Base-by-base conservation (phyloP, 352 stramenopile genomes). In the Pythium phragmitis region DNA sequence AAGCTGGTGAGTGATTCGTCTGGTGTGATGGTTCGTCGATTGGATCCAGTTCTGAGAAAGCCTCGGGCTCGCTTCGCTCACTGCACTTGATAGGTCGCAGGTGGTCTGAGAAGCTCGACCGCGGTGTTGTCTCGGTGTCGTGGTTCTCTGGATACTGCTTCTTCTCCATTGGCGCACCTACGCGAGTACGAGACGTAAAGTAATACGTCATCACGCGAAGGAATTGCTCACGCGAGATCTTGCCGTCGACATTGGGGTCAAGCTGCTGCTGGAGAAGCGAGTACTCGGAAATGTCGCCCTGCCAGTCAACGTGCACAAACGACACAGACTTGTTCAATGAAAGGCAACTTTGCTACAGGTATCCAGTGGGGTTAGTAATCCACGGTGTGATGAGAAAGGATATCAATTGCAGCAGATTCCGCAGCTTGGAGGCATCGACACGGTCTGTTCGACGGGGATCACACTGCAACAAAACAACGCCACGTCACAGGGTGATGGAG, bases 331-430 rank as follows among this genome's bases (percentile, higher is more conserved):
- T 16, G 9, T 17, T 23, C 6, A 60, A 77, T 76, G 61, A 68
- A 73, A 69, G 51, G 21, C 12, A 37, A 28, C 42, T 13, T 9
- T 43, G 23, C 11, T 8, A 36, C 21, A 8, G 8, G 8, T 26
- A 19, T 21, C 47, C 19, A 37, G 1, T 17, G 47, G 6, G n/a
- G 5, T 2, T 30, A 30, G 2, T 30, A 5, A 30, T 30, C 26
- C 26, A 30, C 26, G 26, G 47, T 7, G n/a, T 34, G 6, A 6
- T 14, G 13, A 30, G 42, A 42, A 34, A 75, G 83, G 80, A 89
- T 88, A 89, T 88, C 48, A 64, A 70, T 69, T 72, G 73, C n/a
- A 91, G 69, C 2, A 91, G 59, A 2, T 63, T 37, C 6, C 55
- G 73, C 0, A 91, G 65, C 47, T 82, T 88, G 23, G 63, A 62